phyloP scores from a whole-genome alignment of 352 stramenopile species.

The Pythium biforme region DNA sequence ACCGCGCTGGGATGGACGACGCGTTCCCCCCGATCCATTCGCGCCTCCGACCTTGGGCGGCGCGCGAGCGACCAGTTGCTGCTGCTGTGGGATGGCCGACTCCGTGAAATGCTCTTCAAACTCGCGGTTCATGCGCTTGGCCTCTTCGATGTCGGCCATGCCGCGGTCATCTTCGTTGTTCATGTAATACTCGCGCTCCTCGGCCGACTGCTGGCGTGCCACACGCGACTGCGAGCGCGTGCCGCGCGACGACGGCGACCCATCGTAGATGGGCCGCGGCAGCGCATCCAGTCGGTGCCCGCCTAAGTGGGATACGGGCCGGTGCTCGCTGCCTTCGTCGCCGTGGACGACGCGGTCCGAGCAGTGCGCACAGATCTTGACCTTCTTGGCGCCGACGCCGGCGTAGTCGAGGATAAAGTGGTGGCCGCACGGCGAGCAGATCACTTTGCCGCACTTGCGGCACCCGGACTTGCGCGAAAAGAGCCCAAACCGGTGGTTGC shows the following conservation, averaged over 20 bases:
- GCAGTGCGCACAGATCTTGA: conserved; percentile 68
- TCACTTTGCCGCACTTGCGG: conserved; percentile 72
- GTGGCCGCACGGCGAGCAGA: conserved; percentile 62
- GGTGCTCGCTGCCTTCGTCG: not conserved
- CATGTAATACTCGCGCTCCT: conserved; percentile 62
- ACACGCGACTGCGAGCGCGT: conserved; percentile 21
- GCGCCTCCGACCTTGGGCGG: not conserved
- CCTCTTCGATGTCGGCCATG: conserved; percentile 58
- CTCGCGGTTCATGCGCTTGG: conserved; percentile 63
- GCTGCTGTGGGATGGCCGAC: conserved; percentile 4
- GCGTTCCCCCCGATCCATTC: not conserved
- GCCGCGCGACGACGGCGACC: conserved; percentile 27
- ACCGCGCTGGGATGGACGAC: not conserved
- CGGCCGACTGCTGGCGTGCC: conserved; percentile 36
- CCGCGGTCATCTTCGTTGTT: conserved; percentile 47
- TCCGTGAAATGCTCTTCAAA: conserved; percentile 54
- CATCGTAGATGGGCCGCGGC: conserved; percentile 45
- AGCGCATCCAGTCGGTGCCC: conserved; percentile 19
- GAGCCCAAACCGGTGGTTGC: conserved; percentile 49
- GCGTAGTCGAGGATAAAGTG: conserved; percentile 56
- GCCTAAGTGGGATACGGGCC: conserved; percentile 10
- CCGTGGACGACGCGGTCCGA: conserved; percentile 42
- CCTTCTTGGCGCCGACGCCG: conserved; percentile 50
- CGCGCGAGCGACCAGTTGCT: not conserved
- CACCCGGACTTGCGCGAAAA: conserved; percentile 68